Conservation (phyloP, 2,329 filamentous ascomycete genomes). For the Colletotrichum orbiculare region DNA sequence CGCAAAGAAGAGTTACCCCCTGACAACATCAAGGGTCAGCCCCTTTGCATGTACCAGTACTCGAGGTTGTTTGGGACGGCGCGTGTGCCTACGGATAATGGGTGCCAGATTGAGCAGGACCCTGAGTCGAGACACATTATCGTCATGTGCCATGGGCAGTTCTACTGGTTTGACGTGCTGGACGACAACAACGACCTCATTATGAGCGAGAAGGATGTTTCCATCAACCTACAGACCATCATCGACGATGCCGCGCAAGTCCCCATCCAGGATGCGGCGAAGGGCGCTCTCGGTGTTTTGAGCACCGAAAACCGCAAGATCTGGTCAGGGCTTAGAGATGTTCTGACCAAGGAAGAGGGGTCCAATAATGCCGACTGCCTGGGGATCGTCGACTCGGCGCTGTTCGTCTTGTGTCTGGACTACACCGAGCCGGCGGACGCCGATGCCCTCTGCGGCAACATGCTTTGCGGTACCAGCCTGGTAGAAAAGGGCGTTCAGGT, state of each 20-base stretch:
- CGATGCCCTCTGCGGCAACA: constrained; percentile 93
- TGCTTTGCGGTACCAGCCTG: constrained; percentile 95
- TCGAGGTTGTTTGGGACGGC: constrained; percentile 95
- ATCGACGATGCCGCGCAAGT: constrained; percentile 90
- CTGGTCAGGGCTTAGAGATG: constrained; percentile 91
- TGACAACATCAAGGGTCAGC: constrained; percentile 84
- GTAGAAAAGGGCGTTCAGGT: constrained; percentile 95
- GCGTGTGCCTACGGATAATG: constrained; percentile 91
- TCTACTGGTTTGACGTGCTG: constrained; percentile 99
- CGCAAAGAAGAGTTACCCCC: constrained; percentile 92
- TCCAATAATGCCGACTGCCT: constrained; percentile 97
- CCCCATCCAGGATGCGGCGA: constrained; percentile 94
- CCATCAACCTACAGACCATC: constrained; percentile 91
- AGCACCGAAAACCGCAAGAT: constrained; percentile 97
- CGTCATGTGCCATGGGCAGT: constrained; percentile 92
- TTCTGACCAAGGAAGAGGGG: constrained; percentile 84
- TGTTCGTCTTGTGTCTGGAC: constrained; percentile 93
- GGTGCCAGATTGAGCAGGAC: constrained; percentile 96
- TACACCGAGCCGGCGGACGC: constrained; percentile 86
- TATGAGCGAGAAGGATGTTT: constrained; percentile 95
- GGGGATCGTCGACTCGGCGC: constrained; percentile 92
- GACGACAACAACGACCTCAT: constrained; percentile 95
- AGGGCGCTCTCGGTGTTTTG: constrained; percentile 90
- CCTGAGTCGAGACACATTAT: constrained; percentile 93
- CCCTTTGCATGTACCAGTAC: constrained; percentile 98